Percentiles rank a stretch among this genome's conserved stretches.
Evolutionary conservation across 345 rosid genomes (phyloP).

Genomic region (Eucalyptus leucophloia): DNA sequence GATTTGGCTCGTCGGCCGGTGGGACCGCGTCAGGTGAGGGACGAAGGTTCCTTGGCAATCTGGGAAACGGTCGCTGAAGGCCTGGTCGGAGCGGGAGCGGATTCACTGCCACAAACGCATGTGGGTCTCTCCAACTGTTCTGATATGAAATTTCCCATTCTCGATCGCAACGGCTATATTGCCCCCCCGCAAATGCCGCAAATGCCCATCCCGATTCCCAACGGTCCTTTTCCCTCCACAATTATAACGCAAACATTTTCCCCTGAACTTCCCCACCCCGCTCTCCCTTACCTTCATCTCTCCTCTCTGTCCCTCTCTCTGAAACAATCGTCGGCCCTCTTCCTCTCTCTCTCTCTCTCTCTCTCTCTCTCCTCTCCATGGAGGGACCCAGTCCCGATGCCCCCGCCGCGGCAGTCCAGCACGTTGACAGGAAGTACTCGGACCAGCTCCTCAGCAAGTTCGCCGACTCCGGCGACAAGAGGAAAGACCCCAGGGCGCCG

Average conservation of each 20-base stretch:
- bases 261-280: background rate
- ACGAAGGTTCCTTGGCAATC: background rate
- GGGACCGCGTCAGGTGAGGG: background rate
- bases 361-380: background rate
- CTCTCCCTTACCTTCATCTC: background rate
- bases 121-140: background rate
- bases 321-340: background rate
- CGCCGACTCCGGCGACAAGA: constrained; percentile 22
- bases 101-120: background rate
- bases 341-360: background rate
- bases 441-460: constrained; percentile 85
- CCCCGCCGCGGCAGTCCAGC: constrained; percentile 26
- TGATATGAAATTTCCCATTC: background rate
- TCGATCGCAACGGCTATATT: constrained; percentile 36
- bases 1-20: background rate
- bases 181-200: background rate
- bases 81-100: background rate
- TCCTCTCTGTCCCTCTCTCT: background rate
- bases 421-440: constrained; percentile 61
- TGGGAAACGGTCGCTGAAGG: background rate
- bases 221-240: constrained; percentile 48
- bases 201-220: constrained; percentile 6
- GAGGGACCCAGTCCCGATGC: background rate
- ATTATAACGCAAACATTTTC: background rate
- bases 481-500: background rate